Conservation (phyloP, 805 yeast species). For the Candida vaughaniae region DNA sequence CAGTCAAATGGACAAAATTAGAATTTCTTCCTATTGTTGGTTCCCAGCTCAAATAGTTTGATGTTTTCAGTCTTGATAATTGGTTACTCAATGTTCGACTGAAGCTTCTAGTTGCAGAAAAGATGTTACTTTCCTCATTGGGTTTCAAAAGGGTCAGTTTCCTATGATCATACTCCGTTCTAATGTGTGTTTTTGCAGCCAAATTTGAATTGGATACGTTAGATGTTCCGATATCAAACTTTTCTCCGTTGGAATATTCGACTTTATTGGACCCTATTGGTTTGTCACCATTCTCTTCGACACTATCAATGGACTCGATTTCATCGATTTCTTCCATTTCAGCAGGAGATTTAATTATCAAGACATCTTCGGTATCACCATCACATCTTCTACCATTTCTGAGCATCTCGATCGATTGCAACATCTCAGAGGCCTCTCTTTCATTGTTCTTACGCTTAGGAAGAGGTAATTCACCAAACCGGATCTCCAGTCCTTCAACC, state of each 20-base stretch:
- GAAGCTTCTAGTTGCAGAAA: no score
- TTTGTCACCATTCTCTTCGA: no score
- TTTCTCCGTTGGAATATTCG: no score
- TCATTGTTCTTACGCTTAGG: constrained; percentile 44
- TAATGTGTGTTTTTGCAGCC: constrained; percentile 34
- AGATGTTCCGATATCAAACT: constrained; percentile 13
- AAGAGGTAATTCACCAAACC: constrained; percentile 60
- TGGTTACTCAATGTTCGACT: constrained; percentile 20
- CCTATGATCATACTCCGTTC: constrained; percentile 34
- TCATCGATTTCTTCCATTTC: constrained; percentile 51
- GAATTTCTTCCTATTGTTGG: constrained; percentile 95
- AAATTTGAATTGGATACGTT: constrained; percentile 34
- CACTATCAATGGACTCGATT: constrained; percentile 35
- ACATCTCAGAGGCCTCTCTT: constrained; percentile 78
- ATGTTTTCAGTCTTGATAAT: constrained; percentile 31
- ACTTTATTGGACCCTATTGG: neutral
- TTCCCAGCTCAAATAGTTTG: constrained; percentile 79
- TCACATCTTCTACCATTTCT: constrained; percentile 44
- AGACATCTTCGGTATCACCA: constrained; percentile 65
- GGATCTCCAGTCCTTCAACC: no score
- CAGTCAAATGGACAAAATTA: constrained; percentile 76
- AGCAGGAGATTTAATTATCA: constrained; percentile 74
- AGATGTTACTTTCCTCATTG: constrained; percentile 14
- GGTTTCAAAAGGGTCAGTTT: constrained; percentile 50
- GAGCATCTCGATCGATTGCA: constrained; percentile 77